A percentile compares a stretch with the other conserved stretches of the same genome.
phyloP scores from a whole-genome alignment of 2,329 filamentous ascomycete species.

The Zopfia rhizophila region DNA sequence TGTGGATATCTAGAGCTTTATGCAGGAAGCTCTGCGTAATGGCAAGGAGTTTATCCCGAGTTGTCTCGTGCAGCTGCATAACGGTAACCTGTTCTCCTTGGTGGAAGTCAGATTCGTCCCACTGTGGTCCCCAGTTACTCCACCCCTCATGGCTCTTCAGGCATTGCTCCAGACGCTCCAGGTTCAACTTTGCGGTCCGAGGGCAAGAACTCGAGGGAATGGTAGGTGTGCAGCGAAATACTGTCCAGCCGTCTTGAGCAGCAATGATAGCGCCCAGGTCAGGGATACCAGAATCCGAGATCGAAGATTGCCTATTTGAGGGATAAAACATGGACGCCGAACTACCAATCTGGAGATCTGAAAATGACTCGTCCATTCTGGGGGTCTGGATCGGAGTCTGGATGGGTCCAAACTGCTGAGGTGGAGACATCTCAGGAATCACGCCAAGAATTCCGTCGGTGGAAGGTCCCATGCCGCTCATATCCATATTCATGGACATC shows the following conservation, averaged over 20 bases:
- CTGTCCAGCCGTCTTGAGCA: conserved; percentile 64
- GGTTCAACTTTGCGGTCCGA: conserved; percentile 61
- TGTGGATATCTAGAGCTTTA: conserved; percentile 75
- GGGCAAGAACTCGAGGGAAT: conserved; percentile 61
- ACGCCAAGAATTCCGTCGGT: conserved; percentile 56
- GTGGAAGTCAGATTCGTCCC: conserved; percentile 60
- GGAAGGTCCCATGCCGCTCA: conserved; percentile 50
- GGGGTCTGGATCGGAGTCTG: conserved; percentile 60
- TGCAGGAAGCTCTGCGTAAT: conserved; percentile 77
- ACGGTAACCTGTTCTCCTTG: conserved; percentile 59
- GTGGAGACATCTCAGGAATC: conserved; percentile 56
- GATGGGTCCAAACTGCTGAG: conserved; percentile 51
- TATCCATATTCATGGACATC: conserved; percentile 58
- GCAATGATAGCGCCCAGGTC: conserved; percentile 61
- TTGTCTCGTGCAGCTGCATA: conserved; percentile 63
- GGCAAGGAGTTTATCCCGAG: conserved; percentile 75
- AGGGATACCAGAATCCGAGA: conserved; percentile 46
- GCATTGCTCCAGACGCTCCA: conserved; percentile 63
- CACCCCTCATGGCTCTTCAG: conserved; percentile 63
- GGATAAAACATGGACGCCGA: conserved; percentile 55
- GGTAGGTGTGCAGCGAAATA: conserved; percentile 63
- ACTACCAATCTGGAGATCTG: conserved; percentile 57
- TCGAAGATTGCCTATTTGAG: conserved; percentile 54
- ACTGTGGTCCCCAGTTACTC: conserved; percentile 62
- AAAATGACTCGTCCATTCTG: conserved; percentile 58